Evolutionary conservation across 1,284 basidiomycete species (phyloP).

Genomic region (Trametes pubescens): DNA sequence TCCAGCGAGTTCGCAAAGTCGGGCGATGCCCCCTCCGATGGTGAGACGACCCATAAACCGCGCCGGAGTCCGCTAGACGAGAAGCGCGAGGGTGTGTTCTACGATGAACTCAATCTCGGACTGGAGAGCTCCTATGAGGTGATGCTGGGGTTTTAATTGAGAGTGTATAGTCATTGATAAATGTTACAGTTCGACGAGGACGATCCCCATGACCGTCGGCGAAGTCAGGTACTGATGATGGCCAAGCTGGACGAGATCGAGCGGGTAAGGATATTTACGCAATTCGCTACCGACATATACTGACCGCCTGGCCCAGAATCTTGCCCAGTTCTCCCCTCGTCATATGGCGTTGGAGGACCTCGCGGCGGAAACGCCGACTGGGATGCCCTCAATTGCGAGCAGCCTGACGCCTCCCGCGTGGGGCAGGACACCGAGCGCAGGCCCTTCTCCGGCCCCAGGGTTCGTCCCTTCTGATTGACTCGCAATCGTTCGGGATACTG

Average conservation of each 20-base stretch:
- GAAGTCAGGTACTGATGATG: constrained; percentile 74
- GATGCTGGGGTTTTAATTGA: background rate
- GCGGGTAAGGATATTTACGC: constrained; percentile 51
- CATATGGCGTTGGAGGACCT: constrained; percentile 57
- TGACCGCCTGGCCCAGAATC: constrained; percentile 50
- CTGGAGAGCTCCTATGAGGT: constrained; percentile 51
- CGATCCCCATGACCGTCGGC: constrained; percentile 74
- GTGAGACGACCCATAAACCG: constrained; percentile 24
- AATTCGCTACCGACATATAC: background rate
- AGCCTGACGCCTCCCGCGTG: constrained; percentile 43
- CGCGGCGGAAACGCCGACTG: constrained; percentile 49
- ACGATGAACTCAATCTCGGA: constrained; percentile 75
- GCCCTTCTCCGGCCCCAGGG: constrained; percentile 28
- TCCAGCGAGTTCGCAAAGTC: constrained; percentile 19
- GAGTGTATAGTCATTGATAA: constrained; percentile 15
- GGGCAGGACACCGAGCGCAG: constrained; percentile 17
- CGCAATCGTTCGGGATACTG: constrained; percentile 27
- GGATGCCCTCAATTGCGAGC: constrained; percentile 36
- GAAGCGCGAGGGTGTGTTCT: constrained; percentile 72
- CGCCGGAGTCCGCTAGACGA: constrained; percentile 59
- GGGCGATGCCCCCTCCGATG: constrained; percentile 13
- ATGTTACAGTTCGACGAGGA: constrained; percentile 63
- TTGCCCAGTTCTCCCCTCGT: constrained; percentile 75
- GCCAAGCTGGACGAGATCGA: constrained; percentile 80
- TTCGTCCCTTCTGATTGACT: constrained; percentile 30